Percentiles rank a stretch among this genome's conserved stretches.
These are phyloP conservation scores for Fusarium lyarnte DNA, from an alignment of 2,329 filamentous ascomycete genomes.

Conservation along the genomic window DNA sequence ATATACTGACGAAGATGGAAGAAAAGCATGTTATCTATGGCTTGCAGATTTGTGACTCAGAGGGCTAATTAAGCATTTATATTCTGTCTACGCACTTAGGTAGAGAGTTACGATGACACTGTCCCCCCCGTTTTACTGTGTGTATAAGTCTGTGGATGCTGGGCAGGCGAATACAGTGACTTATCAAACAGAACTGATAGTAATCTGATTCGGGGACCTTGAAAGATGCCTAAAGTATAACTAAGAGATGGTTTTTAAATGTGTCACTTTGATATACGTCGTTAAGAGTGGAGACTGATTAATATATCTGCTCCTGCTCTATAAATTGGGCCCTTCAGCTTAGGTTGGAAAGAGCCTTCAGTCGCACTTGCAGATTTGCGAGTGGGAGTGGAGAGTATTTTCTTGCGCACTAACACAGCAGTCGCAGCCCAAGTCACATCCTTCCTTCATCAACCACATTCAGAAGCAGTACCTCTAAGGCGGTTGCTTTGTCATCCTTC, in stretches of 20 bases:
- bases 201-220: too few species aligned
- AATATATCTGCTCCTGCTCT: not conserved
- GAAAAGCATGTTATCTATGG: not conserved
- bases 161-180: not conserved
- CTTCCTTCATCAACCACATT: not conserved
- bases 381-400: not conserved
- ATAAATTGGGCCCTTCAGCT: not conserved
- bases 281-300: not conserved
- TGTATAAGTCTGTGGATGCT: not conserved
- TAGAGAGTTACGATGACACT: not conserved
- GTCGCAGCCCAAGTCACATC: not conserved
- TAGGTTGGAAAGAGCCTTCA: not conserved
- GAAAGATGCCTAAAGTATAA: not conserved
- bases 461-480: not conserved
- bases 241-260: not conserved
- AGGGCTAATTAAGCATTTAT: not conserved
- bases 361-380: not conserved
- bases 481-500: not conserved
- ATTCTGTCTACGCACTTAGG: not conserved
- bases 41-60: not conserved
- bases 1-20: too few species aligned
- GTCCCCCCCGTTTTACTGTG: not conserved
- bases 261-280: not conserved
- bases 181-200: not conserved
- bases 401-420: not conserved